Evolutionary conservation across 1,284 basidiomycete species (phyloP).

Genomic region (Ceratobasidium sp.): DNA sequence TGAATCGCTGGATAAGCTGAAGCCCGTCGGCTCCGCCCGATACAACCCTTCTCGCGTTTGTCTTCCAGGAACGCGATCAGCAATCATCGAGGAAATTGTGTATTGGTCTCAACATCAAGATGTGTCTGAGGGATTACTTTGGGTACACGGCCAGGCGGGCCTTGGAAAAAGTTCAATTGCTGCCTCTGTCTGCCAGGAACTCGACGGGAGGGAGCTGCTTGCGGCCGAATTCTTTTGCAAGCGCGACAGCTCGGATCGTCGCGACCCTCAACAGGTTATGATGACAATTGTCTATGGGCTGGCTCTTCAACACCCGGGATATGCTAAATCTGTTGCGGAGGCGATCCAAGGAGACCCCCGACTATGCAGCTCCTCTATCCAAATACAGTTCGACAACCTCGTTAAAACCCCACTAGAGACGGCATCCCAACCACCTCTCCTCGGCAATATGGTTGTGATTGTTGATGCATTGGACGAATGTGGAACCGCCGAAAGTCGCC

Average conservation of each 20-base stretch:
- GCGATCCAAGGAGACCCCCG: background rate
- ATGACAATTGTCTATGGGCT: background rate
- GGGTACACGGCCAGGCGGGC: constrained; percentile 32
- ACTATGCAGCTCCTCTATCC: constrained; percentile 3
- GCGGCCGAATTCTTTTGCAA: constrained; percentile 27
- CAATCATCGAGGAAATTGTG: background rate
- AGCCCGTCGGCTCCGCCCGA: too few relatives aligned
- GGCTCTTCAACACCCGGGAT: background rate
- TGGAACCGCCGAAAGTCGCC: background rate
- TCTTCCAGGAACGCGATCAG: background rate
- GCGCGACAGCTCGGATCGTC: constrained; percentile 9
- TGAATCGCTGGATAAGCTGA: too few relatives aligned
- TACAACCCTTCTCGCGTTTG: too few relatives aligned
- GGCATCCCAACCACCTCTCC: background rate
- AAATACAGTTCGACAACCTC: background rate
- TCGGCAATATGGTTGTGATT: background rate
- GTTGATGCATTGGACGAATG: constrained; percentile 42
- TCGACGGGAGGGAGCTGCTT: background rate
- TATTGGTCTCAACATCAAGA: too few relatives aligned
- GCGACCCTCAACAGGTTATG: constrained; percentile 3
- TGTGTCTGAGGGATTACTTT: background rate
- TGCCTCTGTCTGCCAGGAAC: constrained; percentile 2
- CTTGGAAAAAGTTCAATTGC: constrained; percentile 32
- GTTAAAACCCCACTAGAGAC: background rate
- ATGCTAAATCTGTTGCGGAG: background rate